Conservation (phyloP, 2,329 filamentous ascomycete genomes). For the Calonectria pseudoturangicola region DNA sequence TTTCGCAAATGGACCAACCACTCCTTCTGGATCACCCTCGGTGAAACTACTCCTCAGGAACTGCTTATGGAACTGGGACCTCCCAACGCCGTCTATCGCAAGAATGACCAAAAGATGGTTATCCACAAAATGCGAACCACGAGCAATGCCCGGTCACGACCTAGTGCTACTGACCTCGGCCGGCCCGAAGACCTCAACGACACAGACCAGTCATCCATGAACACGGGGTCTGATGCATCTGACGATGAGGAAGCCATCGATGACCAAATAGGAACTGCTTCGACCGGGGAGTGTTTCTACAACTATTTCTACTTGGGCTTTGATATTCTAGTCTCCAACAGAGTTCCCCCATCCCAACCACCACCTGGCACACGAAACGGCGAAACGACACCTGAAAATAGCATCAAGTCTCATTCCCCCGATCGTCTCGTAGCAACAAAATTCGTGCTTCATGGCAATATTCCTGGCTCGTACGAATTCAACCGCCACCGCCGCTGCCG, state of each 20-base stretch:
- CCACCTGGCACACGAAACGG: slow-evolving; percentile 65
- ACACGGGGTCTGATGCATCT: slow-evolving; percentile 82
- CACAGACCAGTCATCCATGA: slow-evolving; percentile 84
- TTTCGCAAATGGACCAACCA: slow-evolving; percentile 81
- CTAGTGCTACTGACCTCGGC: slow-evolving; percentile 64
- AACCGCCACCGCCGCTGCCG: slow-evolving; percentile 93
- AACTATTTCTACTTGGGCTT: slow-evolving; percentile 98
- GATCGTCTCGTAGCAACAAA: slow-evolving; percentile 91
- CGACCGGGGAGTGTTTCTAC: slow-evolving; percentile 89
- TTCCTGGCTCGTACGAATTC: slow-evolving; percentile 97
- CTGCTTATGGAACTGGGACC: slow-evolving; percentile 92
- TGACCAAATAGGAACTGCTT: slow-evolving; percentile 71
- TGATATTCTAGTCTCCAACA: slow-evolving; percentile 91
- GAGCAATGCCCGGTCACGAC: slow-evolving; percentile 70
- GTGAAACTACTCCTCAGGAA: slow-evolving; percentile 93
- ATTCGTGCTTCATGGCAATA: slow-evolving; percentile 93
- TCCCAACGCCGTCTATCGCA: slow-evolving; percentile 94
- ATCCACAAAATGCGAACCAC: slow-evolving; percentile 82
- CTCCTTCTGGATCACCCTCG: slow-evolving; percentile 83
- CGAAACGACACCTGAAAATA: slow-evolving; percentile 51
- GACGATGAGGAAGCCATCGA: slow-evolving; percentile 75
- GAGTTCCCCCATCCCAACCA: slow-evolving; percentile 77
- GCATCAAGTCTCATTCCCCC: slow-evolving; percentile 65
- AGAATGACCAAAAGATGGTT: slow-evolving; percentile 90
- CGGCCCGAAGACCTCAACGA: slow-evolving; percentile 78